Evolutionary conservation across 192 early-diverging fungal species (phyloP).

Genomic region (Umbelopsis sp.): DNA sequence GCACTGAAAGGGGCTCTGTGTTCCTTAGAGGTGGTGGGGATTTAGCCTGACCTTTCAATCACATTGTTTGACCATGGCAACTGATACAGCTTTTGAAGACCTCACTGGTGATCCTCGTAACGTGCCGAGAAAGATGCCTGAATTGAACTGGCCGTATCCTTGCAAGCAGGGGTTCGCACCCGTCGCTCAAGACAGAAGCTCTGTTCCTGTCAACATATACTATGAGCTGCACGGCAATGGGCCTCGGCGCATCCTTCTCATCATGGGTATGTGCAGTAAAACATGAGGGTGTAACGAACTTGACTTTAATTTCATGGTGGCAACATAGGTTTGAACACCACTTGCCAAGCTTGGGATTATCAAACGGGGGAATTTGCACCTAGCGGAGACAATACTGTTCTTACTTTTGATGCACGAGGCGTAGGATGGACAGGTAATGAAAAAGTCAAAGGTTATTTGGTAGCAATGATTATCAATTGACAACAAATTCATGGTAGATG

Average conservation of each 20-base stretch:
- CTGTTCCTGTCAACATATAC: constrained; percentile 60
- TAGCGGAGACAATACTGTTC: constrained; percentile 65
- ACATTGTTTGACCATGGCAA: neutral
- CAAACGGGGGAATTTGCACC: constrained; percentile 57
- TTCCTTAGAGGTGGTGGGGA: too few relatives aligned
- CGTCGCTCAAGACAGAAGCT: constrained; percentile 37
- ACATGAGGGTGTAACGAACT: neutral
- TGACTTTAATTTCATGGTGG: neutral
- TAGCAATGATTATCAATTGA: neutral
- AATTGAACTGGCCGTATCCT: constrained; percentile 9
- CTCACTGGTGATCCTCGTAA: constrained; percentile 1
- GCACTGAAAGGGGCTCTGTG: too few relatives aligned
- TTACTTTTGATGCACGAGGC: constrained; percentile 87
- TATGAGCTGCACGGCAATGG: constrained; percentile 78
- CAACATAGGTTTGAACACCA: constrained; percentile 24
- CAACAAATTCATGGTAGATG: constrained; percentile 11
- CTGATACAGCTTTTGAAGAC: constrained; percentile 7
- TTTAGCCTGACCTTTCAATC: neutral
- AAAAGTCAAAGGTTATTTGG: constrained; percentile 12
- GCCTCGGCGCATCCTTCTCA: constrained; percentile 63
- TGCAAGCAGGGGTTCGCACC: constrained; percentile 36
- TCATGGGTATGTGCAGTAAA: constrained; percentile 58
- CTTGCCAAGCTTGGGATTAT: constrained; percentile 49
- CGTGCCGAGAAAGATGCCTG: neutral
- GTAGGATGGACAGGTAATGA: constrained; percentile 59